These are phyloP conservation scores for Graphilbum sp. DNA, from an alignment of 2,329 filamentous ascomycete species.

Conservation along the genomic window DNA sequence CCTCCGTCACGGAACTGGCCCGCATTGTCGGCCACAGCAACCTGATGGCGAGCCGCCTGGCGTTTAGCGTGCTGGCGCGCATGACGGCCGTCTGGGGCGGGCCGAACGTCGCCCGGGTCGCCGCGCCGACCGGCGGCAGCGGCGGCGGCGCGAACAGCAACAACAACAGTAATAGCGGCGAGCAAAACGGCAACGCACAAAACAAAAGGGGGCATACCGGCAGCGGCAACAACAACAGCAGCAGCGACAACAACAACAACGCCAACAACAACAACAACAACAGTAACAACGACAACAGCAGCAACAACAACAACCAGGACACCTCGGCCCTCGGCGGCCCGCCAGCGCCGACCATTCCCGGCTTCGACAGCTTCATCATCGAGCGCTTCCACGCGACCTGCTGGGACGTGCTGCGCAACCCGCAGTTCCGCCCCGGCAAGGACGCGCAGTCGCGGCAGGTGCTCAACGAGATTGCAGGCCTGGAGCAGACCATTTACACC, in stretches of 20 bases:
- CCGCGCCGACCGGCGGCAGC: constrained; percentile 32
- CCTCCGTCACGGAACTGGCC: constrained; percentile 70
- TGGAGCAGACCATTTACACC: constrained; percentile 79
- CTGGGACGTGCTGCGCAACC: constrained; percentile 73
- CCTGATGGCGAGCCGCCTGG: constrained; percentile 46
- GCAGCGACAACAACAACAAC: neutral
- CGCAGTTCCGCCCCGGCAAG: constrained; percentile 58
- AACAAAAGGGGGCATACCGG: too few species aligned
- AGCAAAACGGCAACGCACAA: neutral
- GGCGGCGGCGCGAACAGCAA: constrained; percentile 10
- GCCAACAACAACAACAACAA: neutral
- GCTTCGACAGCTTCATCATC: constrained; percentile 85
- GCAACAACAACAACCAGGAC: neutral
- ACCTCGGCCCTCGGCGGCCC: constrained; percentile 14
- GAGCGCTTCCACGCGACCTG: constrained; percentile 74
- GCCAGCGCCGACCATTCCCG: constrained; percentile 49
- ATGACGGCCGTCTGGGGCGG: constrained; percentile 89
- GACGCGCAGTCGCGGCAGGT: constrained; percentile 85
- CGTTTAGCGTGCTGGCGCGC: constrained; percentile 64
- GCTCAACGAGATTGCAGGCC: constrained; percentile 66
- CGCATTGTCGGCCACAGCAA: constrained; percentile 52
- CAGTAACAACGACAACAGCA: neutral
- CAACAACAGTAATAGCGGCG: neutral
- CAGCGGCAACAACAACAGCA: neutral
- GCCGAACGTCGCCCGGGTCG: constrained; percentile 50